Conservation (phyloP, 2,329 filamentous ascomycete species). For the Erysiphe pulchra region DNA sequence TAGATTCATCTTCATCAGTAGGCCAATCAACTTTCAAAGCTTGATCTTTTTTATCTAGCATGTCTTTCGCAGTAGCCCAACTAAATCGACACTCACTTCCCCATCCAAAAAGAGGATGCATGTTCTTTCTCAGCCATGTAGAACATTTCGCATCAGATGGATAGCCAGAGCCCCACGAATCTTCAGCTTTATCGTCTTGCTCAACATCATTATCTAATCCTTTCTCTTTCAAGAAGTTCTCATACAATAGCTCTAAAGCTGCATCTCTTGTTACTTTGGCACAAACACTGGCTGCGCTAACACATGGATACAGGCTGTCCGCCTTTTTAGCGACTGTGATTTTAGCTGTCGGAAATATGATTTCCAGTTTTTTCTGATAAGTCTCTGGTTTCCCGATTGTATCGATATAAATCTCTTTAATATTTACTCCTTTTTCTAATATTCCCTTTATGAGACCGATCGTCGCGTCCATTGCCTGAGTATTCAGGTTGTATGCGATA, state of each 20-base stretch:
- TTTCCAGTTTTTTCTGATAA: too few relatives aligned
- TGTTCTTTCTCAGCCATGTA: slow-evolving; percentile 57
- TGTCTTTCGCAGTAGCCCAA: slow-evolving; percentile 84
- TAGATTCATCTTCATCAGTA: slow-evolving; percentile 37
- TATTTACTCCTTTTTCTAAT: too few relatives aligned
- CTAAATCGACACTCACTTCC: slow-evolving; percentile 80
- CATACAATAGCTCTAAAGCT: slow-evolving; percentile 56
- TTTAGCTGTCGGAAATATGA: slow-evolving; percentile 52
- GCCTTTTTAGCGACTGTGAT: slow-evolving; percentile 76
- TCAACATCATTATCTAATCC: slow-evolving; percentile 5
- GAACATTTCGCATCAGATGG: slow-evolving; percentile 66
- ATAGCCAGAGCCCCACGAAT: slow-evolving; percentile 73
- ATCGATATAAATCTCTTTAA: too few relatives aligned
- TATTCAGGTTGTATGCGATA: too few relatives aligned
- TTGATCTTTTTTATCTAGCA: slow-evolving; percentile 40
- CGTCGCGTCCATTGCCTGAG: too few relatives aligned
- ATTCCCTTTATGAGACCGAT: too few relatives aligned
- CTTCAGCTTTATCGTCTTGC: slow-evolving; percentile 7
- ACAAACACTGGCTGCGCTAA: slow-evolving; percentile 80
- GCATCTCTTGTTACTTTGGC: slow-evolving; percentile 91
- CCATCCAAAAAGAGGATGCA: slow-evolving; percentile 92
- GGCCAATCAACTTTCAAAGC: slow-evolving; percentile 68
- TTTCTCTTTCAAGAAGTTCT: slow-evolving; percentile 11
- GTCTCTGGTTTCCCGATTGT: too few relatives aligned
- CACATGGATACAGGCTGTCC: slow-evolving; percentile 74